Conservation (phyloP, 2,329 filamentous ascomycete species). For the Sporothrix phasma region DNA sequence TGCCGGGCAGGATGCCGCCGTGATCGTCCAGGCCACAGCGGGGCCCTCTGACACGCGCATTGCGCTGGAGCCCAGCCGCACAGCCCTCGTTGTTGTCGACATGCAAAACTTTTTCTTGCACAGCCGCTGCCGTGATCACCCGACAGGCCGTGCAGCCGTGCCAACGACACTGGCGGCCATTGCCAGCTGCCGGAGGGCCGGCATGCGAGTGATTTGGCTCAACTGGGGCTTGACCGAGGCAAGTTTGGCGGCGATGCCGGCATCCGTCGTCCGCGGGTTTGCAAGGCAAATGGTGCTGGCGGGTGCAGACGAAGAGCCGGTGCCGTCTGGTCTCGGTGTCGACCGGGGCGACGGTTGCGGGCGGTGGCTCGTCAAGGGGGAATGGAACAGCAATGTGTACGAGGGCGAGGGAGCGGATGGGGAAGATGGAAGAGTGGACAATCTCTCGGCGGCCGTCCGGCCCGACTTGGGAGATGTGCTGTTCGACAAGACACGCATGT, state of each 20-base stretch:
- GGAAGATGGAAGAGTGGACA: not conserved
- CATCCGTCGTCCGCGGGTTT: constrained; percentile 39
- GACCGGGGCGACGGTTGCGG: constrained; percentile 37
- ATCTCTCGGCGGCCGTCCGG: constrained; percentile 30
- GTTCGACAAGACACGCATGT: constrained; percentile 49
- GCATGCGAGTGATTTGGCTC: constrained; percentile 35
- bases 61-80: constrained; percentile 38
- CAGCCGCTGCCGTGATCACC: constrained; percentile 31
- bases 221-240: constrained; percentile 48
- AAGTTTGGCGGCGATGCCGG: constrained; percentile 41
- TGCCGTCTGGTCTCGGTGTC: constrained; percentile 32
- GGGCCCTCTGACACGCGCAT: constrained; percentile 40
- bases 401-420: constrained; percentile 16
- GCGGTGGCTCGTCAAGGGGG: constrained; percentile 39
- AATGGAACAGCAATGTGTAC: constrained; percentile 47
- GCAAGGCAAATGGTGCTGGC: constrained; percentile 28
- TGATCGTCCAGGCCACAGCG: constrained; percentile 31
- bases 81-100: constrained; percentile 30
- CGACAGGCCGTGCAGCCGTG: constrained; percentile 32
- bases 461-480: constrained; percentile 34
- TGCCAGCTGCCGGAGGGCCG: constrained; percentile 37
- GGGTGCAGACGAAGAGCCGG: constrained; percentile 1
- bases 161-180: constrained; percentile 33
- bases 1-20: constrained; percentile 22
- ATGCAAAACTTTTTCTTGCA: constrained; percentile 49